Evolutionary conservation across 495 filamentous ascomycete species (phyloP).

Genomic region (Aspergillus coremiiformis): DNA sequence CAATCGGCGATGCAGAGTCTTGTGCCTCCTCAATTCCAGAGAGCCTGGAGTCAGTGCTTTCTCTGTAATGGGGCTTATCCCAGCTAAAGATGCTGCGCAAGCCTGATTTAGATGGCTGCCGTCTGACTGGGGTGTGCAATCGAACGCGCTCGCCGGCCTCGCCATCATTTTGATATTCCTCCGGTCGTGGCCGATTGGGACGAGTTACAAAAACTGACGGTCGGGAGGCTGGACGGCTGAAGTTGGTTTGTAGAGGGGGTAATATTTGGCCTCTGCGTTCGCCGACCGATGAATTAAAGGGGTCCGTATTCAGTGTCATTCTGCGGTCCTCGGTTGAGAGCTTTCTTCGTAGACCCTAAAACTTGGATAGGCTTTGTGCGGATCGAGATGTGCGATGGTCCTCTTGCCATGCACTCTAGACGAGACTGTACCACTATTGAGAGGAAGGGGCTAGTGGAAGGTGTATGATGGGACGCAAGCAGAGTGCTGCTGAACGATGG

Average conservation of each 20-base stretch:
- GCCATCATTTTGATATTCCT: constrained; percentile 26
- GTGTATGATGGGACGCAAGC: background rate
- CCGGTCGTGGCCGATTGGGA: constrained; percentile 33
- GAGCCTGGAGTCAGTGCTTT: constrained; percentile 23
- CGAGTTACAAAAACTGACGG: constrained; percentile 7
- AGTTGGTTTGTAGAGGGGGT: constrained; percentile 35
- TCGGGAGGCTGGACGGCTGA: constrained; percentile 27
- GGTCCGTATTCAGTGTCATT: constrained; percentile 16
- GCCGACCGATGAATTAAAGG: constrained; percentile 24
- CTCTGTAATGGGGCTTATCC: constrained; percentile 26
- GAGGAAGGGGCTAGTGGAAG: background rate
- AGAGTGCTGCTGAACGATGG: background rate
- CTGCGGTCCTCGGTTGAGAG: background rate
- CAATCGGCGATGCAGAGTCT: constrained; percentile 8
- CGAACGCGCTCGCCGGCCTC: constrained; percentile 27
- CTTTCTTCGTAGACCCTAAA: background rate
- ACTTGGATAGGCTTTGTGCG: background rate
- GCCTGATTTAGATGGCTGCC: constrained; percentile 34
- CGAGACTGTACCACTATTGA: background rate
- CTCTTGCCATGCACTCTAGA: background rate
- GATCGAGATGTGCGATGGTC: background rate
- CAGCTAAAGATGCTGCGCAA: constrained; percentile 36
- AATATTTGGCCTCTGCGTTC: constrained; percentile 35
- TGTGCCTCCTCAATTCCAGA: constrained; percentile 31
- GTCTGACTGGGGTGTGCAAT: constrained; percentile 27